A percentile compares a stretch with the other conserved stretches of the same genome.
These are phyloP conservation scores for Cordyceps javanica DNA, from an alignment of 2,329 filamentous ascomycete species.

Conservation along the genomic window DNA sequence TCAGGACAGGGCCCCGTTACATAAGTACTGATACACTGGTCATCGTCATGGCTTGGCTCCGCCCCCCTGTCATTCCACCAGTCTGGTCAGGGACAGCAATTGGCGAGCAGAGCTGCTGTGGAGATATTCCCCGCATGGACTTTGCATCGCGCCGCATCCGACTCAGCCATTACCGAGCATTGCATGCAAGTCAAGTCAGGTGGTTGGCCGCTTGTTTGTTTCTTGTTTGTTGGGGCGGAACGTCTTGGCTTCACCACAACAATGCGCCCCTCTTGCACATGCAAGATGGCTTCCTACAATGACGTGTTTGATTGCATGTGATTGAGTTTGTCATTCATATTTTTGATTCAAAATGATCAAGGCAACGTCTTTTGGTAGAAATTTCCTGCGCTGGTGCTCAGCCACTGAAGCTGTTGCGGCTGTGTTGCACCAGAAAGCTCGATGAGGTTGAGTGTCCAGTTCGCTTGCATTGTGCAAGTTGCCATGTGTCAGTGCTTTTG, in stretches of 20 bases:
- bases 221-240: background rate
- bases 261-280: background rate
- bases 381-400: background rate
- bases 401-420: too few species aligned
- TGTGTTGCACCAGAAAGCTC: too few species aligned
- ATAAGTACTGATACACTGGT: too few species aligned
- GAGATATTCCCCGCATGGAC: background rate
- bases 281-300: background rate
- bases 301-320: background rate
- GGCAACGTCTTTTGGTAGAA: too few species aligned
- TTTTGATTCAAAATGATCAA: background rate
- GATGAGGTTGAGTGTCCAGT: too few species aligned
- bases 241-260: background rate
- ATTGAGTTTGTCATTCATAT: background rate
- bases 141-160: conserved; percentile 4
- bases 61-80: background rate
- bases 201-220: background rate
- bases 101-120: too few species aligned
- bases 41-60: too few species aligned
- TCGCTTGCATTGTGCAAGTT: too few species aligned
- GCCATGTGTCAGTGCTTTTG: too few species aligned
- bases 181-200: background rate
- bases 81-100: background rate
- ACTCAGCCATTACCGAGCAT: conserved; percentile 5
- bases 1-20: too few species aligned